Evolutionary conservation across 306 rosid genomes (phyloP).

Genomic region (Ceratonia siliqua): DNA sequence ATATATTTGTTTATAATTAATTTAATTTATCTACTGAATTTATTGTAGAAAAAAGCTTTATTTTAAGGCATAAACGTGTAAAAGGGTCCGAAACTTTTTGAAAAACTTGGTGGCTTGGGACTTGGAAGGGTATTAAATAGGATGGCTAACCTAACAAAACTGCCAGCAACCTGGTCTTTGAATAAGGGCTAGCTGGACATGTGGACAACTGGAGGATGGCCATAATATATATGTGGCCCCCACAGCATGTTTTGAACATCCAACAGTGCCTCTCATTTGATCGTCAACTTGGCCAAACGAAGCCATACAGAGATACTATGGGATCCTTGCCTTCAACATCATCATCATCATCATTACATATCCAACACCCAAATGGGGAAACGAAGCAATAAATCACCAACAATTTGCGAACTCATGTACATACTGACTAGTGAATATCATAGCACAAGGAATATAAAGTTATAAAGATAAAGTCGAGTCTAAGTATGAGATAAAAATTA

Average conservation of each 20-base stretch:
- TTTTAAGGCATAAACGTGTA: neutral
- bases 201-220: constrained; percentile 30
- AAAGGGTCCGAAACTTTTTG: neutral
- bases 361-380: neutral
- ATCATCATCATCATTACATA: no score
- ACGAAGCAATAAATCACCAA: neutral
- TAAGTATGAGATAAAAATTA: neutral
- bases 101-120: neutral
- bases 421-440: neutral
- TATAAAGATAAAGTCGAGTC: neutral
- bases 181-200: constrained; percentile 14
- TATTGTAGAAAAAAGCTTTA: no score
- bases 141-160: constrained; percentile 38
- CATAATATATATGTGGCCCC: constrained; percentile 16
- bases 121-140: constrained; percentile 27
- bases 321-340: neutral
- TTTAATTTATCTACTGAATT: no score
- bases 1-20: no score
- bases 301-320: neutral
- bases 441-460: neutral
- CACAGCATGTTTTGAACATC: neutral
- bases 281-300: neutral
- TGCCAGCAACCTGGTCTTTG: constrained; percentile 40
- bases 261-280: neutral
- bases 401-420: no score